Conservation (phyloP, 495 filamentous ascomycete genomes). For the Trypethelium eluteriae region DNA sequence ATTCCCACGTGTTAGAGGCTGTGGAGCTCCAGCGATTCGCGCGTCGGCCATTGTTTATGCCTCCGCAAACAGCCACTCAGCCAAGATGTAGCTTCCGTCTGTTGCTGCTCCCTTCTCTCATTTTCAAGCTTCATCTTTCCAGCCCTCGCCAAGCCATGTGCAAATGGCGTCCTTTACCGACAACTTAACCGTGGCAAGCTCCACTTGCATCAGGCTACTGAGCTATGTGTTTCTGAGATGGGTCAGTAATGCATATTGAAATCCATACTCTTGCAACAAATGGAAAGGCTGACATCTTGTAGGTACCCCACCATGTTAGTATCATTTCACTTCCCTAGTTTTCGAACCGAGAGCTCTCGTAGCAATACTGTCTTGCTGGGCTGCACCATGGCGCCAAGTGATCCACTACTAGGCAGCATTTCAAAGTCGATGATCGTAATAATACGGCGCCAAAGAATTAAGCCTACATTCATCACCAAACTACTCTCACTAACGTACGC, state of each 20-base stretch:
- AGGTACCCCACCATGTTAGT: constrained; percentile 56
- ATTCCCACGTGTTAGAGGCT: background rate
- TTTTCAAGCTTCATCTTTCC: background rate
- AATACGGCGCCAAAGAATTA: background rate
- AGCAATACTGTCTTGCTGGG: constrained; percentile 56
- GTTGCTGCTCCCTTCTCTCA: background rate
- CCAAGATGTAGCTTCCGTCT: too few relatives aligned
- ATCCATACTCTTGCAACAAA: background rate
- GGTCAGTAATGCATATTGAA: constrained; percentile 45
- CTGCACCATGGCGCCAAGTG: background rate
- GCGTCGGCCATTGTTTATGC: background rate
- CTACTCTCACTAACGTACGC: background rate
- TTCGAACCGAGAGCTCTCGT: background rate
- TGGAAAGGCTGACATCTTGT: constrained; percentile 15
- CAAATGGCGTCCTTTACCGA: background rate
- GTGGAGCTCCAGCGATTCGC: too few relatives aligned
- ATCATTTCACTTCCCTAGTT: background rate
- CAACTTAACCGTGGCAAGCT: constrained; percentile 46
- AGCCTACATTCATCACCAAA: too few relatives aligned
- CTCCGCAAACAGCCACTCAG: background rate
- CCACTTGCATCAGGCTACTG: constrained; percentile 50
- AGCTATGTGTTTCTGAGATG: constrained; percentile 79
- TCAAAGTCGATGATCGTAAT: background rate
- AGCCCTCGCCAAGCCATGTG: background rate
- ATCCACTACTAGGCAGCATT: background rate